These are phyloP conservation scores for Ceratocystis papillata DNA, from an alignment of 2,329 filamentous ascomycete genomes.

Conservation along the genomic window DNA sequence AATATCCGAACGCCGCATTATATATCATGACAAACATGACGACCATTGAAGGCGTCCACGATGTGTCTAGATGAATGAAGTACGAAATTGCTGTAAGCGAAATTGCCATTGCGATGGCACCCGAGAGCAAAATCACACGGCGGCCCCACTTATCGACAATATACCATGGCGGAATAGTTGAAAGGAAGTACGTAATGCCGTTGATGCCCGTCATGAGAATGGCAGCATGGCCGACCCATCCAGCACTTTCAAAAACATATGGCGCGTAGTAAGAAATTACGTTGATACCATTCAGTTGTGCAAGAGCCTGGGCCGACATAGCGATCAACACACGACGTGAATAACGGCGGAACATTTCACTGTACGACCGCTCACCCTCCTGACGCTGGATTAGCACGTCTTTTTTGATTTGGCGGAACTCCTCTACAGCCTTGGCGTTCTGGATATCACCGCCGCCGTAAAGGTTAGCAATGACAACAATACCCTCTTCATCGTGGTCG, in stretches of 20 bases:
- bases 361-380: conserved; percentile 84
- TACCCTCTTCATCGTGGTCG: conserved; percentile 95
- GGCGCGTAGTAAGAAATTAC: conserved; percentile 99
- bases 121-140: conserved; percentile 77
- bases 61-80: conserved; percentile 81
- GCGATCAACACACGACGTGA: conserved; percentile 89
- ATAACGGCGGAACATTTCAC: conserved; percentile 92
- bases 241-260: conserved; percentile 88
- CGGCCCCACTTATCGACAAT: conserved; percentile 87
- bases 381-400: conserved; percentile 84
- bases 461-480: conserved; percentile 94
- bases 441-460: conserved; percentile 95
- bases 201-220: conserved; percentile 98
- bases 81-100: conserved; percentile 86
- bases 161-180: conserved; percentile 94
- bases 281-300: conserved; percentile 97
- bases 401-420: conserved; percentile 99
- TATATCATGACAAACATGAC: conserved; percentile 97
- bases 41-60: conserved; percentile 67
- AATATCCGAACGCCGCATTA: conserved; percentile 90
- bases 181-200: conserved; percentile 75
- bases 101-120: conserved; percentile 79
- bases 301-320: conserved; percentile 93
- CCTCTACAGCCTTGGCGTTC: conserved; percentile 80
- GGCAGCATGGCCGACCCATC: conserved; percentile 84